A percentile compares a stretch with the other conserved stretches of the same genome.
Conservation (phyloP, 1,284 basidiomycete genomes). For the Pseudozyma sp. region DNA sequence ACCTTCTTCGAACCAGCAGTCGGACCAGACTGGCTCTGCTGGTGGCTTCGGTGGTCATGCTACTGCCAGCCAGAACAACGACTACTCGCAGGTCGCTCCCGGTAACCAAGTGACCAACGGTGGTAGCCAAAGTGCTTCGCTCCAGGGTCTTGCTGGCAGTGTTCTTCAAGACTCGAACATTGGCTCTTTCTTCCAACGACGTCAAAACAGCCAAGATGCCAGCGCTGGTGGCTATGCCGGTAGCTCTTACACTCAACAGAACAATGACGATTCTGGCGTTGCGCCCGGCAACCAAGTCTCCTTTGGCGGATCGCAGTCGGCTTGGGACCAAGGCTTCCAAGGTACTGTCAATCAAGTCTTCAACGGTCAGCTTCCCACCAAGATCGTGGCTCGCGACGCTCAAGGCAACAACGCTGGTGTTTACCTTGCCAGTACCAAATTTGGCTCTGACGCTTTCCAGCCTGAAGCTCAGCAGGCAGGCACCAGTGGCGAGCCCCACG, state of each 20-base stretch:
- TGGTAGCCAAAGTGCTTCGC: conserved; percentile 18
- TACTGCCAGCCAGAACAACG: conserved; percentile 25
- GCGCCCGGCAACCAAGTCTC: conserved; percentile 22
- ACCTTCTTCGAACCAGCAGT: conserved; percentile 3
- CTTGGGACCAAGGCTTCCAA: conserved; percentile 14
- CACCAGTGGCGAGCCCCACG: conserved; percentile 2
- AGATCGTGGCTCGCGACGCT: conserved; percentile 13
- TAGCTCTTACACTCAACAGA: conserved; percentile 6
- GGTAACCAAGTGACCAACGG: conserved; percentile 33
- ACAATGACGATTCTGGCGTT: conserved; percentile 16
- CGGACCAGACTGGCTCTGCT: conserved; percentile 18
- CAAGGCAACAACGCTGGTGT: conserved; percentile 3
- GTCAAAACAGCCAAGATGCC: conserved; percentile 9
- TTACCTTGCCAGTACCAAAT: conserved; percentile 14
- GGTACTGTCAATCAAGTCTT: conserved; percentile 15
- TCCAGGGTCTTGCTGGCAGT: conserved; percentile 17
- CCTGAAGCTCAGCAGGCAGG: background rate
- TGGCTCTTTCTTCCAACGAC: conserved; percentile 8
- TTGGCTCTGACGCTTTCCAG: conserved; percentile 8
- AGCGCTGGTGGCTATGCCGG: conserved; percentile 25
- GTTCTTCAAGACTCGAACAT: conserved; percentile 10
- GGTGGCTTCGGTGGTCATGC: conserved; percentile 22
- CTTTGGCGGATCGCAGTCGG: conserved; percentile 13
- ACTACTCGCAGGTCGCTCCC: conserved; percentile 32
- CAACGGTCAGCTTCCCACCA: conserved; percentile 10